A percentile compares a stretch with the other conserved stretches of the same genome.
Conservation (phyloP, 1,139 yeast genomes). For the Debaryomyces nepalensis region DNA sequence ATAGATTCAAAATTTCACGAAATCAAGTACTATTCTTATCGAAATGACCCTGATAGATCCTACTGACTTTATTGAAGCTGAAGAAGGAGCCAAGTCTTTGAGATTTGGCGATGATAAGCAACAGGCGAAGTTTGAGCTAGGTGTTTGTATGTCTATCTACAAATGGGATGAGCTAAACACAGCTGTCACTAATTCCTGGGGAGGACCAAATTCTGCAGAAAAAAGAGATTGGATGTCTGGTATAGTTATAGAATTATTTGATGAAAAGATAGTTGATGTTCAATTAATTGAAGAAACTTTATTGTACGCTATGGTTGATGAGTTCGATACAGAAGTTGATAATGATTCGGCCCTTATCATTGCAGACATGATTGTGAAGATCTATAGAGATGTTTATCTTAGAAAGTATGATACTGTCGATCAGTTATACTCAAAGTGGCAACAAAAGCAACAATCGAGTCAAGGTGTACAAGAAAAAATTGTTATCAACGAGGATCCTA, state of each 20-base stretch:
- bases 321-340: constrained; percentile 85
- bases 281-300: constrained; percentile 84
- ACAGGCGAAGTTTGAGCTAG: constrained; percentile 89
- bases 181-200: constrained; percentile 98
- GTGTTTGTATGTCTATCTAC: constrained; percentile 86
- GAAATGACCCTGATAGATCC: constrained; percentile 44
- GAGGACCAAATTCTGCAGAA: constrained; percentile 88
- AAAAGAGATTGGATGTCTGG: constrained; percentile 96
- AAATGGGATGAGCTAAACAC: constrained; percentile 87
- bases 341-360: constrained; percentile 84
- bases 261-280: constrained; percentile 67
- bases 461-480: constrained; percentile 33
- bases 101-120: constrained; percentile 63
- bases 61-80: constrained; percentile 49
- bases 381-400: constrained; percentile 66
- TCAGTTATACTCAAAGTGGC: constrained; percentile 61
- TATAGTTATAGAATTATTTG: constrained; percentile 77
- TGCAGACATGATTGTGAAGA: constrained; percentile 65
- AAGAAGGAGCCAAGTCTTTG: constrained; percentile 45
- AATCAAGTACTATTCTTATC: neutral
- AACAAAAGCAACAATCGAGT: constrained; percentile 50
- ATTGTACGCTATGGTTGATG: constrained; percentile 90
- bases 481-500: constrained; percentile 57
- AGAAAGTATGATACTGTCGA: constrained; percentile 62
- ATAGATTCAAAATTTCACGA: neutral